A percentile compares a stretch with the other conserved stretches of the same genome.
These are phyloP conservation scores for Phytophthora sp. DNA, from an alignment of 352 stramenopile genomes.

Conservation along the genomic window DNA sequence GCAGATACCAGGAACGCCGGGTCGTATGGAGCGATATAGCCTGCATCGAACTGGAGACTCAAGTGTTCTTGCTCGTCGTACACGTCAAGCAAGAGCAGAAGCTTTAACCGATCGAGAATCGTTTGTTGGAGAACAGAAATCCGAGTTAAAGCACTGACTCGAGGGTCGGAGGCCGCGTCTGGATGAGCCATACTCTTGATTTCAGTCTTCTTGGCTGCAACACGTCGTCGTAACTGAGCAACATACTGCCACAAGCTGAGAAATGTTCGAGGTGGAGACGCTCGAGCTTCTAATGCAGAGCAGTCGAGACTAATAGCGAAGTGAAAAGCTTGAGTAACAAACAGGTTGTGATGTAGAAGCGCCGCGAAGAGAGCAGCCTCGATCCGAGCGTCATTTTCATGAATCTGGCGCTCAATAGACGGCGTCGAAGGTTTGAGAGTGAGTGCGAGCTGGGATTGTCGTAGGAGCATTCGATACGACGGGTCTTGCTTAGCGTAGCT, in stretches of 20 bases:
- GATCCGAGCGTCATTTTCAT: conserved; percentile 44
- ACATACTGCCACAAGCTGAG: conserved; percentile 54
- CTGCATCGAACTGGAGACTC: conserved; percentile 36
- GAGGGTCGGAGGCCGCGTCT: neutral
- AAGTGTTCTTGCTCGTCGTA: conserved; percentile 42
- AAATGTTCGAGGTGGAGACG: conserved; percentile 36
- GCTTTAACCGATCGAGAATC: conserved; percentile 52
- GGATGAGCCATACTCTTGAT: conserved; percentile 38
- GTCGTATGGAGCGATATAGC: conserved; percentile 43
- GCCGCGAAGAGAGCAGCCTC: conserved; percentile 63
- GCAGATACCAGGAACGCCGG: conserved; percentile 33
- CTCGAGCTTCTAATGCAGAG: neutral
- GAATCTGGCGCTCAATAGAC: conserved; percentile 24
- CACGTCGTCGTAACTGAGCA: conserved; percentile 51
- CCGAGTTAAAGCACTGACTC: conserved; percentile 10
- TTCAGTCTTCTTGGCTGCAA: conserved; percentile 52
- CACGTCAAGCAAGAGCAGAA: conserved; percentile 43
- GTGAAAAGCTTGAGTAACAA: conserved; percentile 38
- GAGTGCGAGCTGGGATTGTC: conserved; percentile 40
- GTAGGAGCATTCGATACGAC: conserved; percentile 74
- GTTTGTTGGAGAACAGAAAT: conserved; percentile 35
- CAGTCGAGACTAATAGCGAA: conserved; percentile 26
- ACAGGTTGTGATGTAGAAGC: conserved; percentile 62
- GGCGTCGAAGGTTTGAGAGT: conserved; percentile 15
- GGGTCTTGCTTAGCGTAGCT: conserved; percentile 55